A percentile compares a stretch with the other conserved stretches of the same genome.
Conservation (phyloP, 129 eudicot species). For the Heracleum sosnowskyi region DNA sequence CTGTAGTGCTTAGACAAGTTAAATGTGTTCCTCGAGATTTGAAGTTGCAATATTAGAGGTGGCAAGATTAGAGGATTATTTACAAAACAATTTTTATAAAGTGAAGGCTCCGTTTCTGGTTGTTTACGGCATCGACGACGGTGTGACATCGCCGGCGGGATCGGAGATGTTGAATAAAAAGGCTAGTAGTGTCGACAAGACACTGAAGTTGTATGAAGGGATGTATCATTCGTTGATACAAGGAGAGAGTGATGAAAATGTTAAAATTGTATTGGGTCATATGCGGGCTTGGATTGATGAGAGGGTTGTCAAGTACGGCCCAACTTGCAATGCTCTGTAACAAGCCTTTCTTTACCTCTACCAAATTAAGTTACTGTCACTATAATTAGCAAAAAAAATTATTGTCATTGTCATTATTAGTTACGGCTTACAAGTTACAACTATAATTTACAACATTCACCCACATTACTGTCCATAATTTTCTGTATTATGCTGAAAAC, state of each 20-base stretch:
- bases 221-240: slow-evolving; percentile 68
- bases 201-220: slow-evolving; percentile 59
- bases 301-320: slow-evolving; percentile 45
- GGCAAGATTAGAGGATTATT: slow-evolving; percentile 36
- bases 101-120: slow-evolving; percentile 54
- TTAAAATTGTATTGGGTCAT: slow-evolving; percentile 50
- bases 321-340: slow-evolving; percentile 18
- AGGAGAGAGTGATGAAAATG: slow-evolving; percentile 68
- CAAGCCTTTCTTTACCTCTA: too few species aligned
- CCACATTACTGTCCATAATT: too few species aligned
- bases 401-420: too few species aligned
- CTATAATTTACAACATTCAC: too few species aligned
- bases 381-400: too few species aligned
- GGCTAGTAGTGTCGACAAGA: slow-evolving; percentile 55
- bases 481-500: too few species aligned
- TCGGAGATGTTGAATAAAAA: slow-evolving; percentile 62
- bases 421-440: too few species aligned
- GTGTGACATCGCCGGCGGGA: slow-evolving; percentile 45
- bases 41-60: too few species aligned
- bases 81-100: slow-evolving; percentile 60
- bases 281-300: slow-evolving; percentile 83
- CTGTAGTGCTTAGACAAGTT: too few species aligned
- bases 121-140: slow-evolving; percentile 60
- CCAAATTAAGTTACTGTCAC: too few species aligned
- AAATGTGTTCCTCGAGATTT: too few species aligned